Evolutionary conservation across 345 rosid genomes (phyloP), one percentile per base, ranked within the genome.

Genomic region (Jatropha curcas): DNA sequence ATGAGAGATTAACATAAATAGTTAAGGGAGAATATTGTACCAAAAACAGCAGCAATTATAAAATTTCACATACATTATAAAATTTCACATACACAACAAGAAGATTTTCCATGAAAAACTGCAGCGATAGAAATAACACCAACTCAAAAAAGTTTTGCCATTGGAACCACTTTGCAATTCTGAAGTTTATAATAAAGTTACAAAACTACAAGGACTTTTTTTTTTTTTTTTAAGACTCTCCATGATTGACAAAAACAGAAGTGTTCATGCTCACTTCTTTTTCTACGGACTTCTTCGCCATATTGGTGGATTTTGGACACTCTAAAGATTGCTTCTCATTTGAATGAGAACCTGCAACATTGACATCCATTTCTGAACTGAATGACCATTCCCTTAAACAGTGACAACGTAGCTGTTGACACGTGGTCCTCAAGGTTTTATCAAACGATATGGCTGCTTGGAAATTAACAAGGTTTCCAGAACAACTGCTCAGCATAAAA

Each of bases 161-260:
- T 35, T 27, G 51, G 19, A 57, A 35, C 41, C 10, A 27, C 51
- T 25, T 7, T 30, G 48, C 6, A 55, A 25, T 37, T 12, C 3
- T 58, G 37, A 70, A 27, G 57, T 67, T 52, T 63, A 25, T n/a
- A 37, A 33, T 14, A 12, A 37, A 50, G 30, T 30, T 33, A 7
- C 71, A 25, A 13, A 48, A 68, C 33, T 31, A 5, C 1, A 70
- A 33, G 45, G 70, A 62, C 59, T 30, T 17, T 22, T 65, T n/a
- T n/a, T 41, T 37, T 3, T 41, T 41, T 1, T 48, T 28, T 28
- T 3, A 68, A 62, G 30, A 68, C 80, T 74, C 77, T 84, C 90
- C 90, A 33, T 83, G 86, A 68, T 88, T 86, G 51, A 86, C 67
- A 58, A 83, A 84, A n/a, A 63, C 68, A 35, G 86, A 70, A 60